Percentiles rank a stretch among this genome's conserved stretches.
phyloP scores from a whole-genome alignment of 2,329 filamentous ascomycete species.

The Aspergillus sp. region DNA sequence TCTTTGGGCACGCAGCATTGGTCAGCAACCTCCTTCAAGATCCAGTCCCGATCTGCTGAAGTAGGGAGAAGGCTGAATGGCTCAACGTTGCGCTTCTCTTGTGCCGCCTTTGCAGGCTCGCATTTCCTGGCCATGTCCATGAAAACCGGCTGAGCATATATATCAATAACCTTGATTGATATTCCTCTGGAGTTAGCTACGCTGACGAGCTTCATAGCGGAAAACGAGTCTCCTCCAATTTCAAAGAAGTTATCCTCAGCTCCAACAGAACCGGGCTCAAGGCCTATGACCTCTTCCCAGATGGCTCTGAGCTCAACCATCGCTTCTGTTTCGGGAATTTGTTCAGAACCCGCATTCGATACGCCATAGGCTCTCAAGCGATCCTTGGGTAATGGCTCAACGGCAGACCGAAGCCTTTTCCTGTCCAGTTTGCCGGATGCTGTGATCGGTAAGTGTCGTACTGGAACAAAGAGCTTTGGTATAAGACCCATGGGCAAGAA shows the following conservation, averaged over 20 bases:
- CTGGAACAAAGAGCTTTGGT: constrained; percentile 44
- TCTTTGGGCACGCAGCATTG: constrained; percentile 31
- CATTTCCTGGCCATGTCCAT: constrained; percentile 42
- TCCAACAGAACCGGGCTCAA: constrained; percentile 38
- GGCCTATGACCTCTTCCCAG: constrained; percentile 41
- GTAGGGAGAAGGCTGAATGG: constrained; percentile 31
- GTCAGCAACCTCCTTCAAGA: constrained; percentile 28
- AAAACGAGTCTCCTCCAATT: constrained; percentile 48
- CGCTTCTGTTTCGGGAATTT: constrained; percentile 24
- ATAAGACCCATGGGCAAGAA: constrained; percentile 44
- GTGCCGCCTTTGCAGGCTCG: constrained; percentile 4
- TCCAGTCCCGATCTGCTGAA: constrained; percentile 14
- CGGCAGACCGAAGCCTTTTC: constrained; percentile 36
- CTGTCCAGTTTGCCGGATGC: constrained; percentile 46
- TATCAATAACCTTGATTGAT: constrained; percentile 41
- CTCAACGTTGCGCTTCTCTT: constrained; percentile 9
- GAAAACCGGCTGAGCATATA: constrained; percentile 46
- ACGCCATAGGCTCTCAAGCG: constrained; percentile 30
- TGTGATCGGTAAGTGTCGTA: constrained; percentile 41
- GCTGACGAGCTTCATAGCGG: constrained; percentile 47
- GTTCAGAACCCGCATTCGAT: constrained; percentile 18
- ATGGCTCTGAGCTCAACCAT: constrained; percentile 32
- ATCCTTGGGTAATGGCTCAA: constrained; percentile 34
- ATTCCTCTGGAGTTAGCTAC: constrained; percentile 41
- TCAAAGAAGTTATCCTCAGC: constrained; percentile 48